Base-by-base conservation (phyloP, 1,284 basidiomycete species). In the Ustilago lituana region DNA sequence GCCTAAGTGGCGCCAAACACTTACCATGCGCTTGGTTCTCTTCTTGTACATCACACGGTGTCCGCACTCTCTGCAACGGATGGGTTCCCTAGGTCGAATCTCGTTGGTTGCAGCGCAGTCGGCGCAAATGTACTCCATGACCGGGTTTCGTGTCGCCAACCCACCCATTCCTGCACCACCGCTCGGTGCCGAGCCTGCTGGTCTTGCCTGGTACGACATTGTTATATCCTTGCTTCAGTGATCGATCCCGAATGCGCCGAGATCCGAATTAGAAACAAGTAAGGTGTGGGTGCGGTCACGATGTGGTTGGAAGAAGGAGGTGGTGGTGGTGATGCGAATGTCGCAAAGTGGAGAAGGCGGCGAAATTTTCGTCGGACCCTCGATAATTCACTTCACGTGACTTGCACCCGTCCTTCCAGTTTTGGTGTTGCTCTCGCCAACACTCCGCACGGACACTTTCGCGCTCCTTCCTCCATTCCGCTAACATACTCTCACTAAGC, bases 31-130 rank as follows among this genome's bases (percentile, higher is more conserved):
- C 82, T 89, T 92, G 19, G 94, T 97, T 76, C 95, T 86, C 84
- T 96, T 96, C 85, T 98, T 98, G 86, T 97, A 98, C 93, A 98
- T 96, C 83, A 98, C 94, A 68, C 95, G 89, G 83, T 97, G 95
- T 2, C 95, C 95, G 80, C 95, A 98, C 83, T 98, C 94, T 76
- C 91, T 88, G 85, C 95, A 98, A 56, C 95, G 90, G 76, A 98
- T 96, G 40, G 93, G 92, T 83, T 98, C 95, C 62, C 92, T 86
- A n/a, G 92, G 86, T 83, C 90, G 90, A 83, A 98, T 94, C 79
- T 91, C 89, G 82, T 96, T 97, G 84, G 92, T 91, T 3, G 90
- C 90, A 58, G 93, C 92, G 83, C 95, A 98, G 83, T 98, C 94
- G 79, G 93, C 94, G 82, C 94, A 96, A 52, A 93, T 88, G 80